A percentile compares a stretch with the other conserved stretches of the same genome.
Conservation (phyloP, 148 eudicot genomes). For the Vaccinium vitisidaea region DNA sequence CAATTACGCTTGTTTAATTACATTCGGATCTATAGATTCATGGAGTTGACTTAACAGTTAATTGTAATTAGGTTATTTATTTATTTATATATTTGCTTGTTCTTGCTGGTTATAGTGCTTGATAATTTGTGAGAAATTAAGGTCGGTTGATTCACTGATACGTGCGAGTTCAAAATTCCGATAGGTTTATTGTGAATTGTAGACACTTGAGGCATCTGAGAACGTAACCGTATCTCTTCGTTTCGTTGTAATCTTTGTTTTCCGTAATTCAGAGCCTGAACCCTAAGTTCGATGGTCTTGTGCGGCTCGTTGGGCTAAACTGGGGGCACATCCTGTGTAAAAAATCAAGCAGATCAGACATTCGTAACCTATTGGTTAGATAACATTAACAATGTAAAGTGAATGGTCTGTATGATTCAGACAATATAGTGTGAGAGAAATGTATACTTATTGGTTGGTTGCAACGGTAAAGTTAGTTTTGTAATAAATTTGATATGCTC, state of each 20-base stretch:
- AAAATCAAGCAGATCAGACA: not conserved
- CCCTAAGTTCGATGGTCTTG: not conserved
- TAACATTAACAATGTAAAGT: too few relatives aligned
- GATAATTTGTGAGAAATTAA: not conserved
- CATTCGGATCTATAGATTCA: slow-evolving; percentile 1
- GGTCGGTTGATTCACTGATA: not conserved
- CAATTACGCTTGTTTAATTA: not conserved
- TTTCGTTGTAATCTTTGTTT: too few relatives aligned
- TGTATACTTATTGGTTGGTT: too few relatives aligned
- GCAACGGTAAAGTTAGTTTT: too few relatives aligned
- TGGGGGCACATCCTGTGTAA: not conserved
- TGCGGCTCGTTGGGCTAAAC: not conserved
- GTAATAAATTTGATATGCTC: not conserved
- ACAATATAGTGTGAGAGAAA: too few relatives aligned
- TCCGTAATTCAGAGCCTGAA: not conserved
- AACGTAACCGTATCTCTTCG: not conserved
- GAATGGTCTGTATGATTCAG: too few relatives aligned
- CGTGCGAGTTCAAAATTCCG: not conserved
- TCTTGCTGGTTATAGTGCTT: not conserved
- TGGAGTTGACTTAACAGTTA: not conserved
- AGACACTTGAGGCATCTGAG: not conserved
- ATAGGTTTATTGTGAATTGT: not conserved
- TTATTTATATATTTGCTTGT: not conserved
- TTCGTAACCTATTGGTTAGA: not conserved
- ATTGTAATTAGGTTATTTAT: not conserved